Conservation (phyloP, 1,284 basidiomycete genomes). For the Moesziomyces globuligerus region DNA sequence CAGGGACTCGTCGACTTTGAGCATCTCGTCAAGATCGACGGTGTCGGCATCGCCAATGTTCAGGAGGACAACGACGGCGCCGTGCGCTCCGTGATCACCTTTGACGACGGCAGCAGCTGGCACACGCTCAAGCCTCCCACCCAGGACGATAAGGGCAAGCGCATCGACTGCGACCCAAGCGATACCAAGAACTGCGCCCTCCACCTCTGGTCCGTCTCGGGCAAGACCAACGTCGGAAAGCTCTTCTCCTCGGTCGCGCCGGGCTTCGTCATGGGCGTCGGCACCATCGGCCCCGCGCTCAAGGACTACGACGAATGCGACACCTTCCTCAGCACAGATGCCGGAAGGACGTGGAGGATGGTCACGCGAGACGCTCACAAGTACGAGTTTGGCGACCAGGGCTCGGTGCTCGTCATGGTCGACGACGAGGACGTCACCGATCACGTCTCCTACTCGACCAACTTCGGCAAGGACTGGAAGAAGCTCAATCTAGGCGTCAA, state of each 20-base stretch:
- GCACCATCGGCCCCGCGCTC: constrained; percentile 80
- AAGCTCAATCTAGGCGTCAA: constrained; percentile 77
- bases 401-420: constrained; percentile 83
- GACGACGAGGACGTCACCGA: constrained; percentile 87
- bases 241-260: constrained; percentile 94
- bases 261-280: constrained; percentile 93
- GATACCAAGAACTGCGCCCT: constrained; percentile 78
- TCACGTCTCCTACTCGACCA: constrained; percentile 81
- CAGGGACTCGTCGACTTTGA: constrained; percentile 93
- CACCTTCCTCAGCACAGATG: constrained; percentile 91
- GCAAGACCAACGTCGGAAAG: constrained; percentile 89
- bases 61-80: constrained; percentile 76
- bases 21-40: constrained; percentile 88
- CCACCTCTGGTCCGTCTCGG: constrained; percentile 90
- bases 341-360: constrained; percentile 86
- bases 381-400: constrained; percentile 92
- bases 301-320: constrained; percentile 86
- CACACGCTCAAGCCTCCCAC: constrained; percentile 75
- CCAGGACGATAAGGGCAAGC: constrained; percentile 74
- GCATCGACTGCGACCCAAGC: constrained; percentile 74
- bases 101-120: constrained; percentile 91
- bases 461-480: constrained; percentile 85
- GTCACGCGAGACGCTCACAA: constrained; percentile 81
- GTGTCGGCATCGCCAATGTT: constrained; percentile 88
- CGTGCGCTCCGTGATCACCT: constrained; percentile 83